Base-by-base conservation (phyloP, 2,329 filamentous ascomycete genomes). In the Diaporthe helianthi region DNA sequence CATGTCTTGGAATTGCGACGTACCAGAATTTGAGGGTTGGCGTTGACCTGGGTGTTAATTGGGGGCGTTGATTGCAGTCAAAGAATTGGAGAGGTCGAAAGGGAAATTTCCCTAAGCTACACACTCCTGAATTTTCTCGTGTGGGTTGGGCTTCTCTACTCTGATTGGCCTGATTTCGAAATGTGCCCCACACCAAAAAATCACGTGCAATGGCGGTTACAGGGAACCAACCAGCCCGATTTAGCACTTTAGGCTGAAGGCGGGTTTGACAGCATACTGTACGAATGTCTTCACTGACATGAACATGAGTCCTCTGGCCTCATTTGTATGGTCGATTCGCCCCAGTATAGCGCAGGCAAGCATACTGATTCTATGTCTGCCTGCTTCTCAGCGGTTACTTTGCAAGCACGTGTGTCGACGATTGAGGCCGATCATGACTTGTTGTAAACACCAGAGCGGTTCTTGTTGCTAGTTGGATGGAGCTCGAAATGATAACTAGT, bases 61-160 rank as follows among this genome's bases (percentile, higher is more conserved):
- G 44, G 31, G 46, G 64, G 38, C 17, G 51, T 53, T 69, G 46
- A 29, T 52, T 54, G 67, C 52, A 47, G 33, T 53, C 51, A 31
- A 24, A 29, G 49, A 44, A 41, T 53, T 41, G 17, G 52, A 44
- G 33, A 52, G 63, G 49, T 46, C 49, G 53, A 46, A 71, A 41
- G 53, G 53, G 51, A 64, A 52, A 49, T 66, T 68, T 71, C 64
- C 52, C 61, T 41, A 63, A 63, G 47, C 41, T 63, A 17, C 29
- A 46, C 49, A 49, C 52, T 65, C 41, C 55, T 68, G 68, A 69
- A 60, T 71, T 69, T 64, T 71, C 66, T 64, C 67, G 68, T 69
- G 49, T 69, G 67, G 49, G 49, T 58, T 41, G 46, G 46, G 33
- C 61, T 26, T 13, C 64, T 36, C 47, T 29, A 41, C 67, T 54